Base-by-base conservation (phyloP, 352 stramenopile genomes). In the Globisporangium echinulatum region DNA sequence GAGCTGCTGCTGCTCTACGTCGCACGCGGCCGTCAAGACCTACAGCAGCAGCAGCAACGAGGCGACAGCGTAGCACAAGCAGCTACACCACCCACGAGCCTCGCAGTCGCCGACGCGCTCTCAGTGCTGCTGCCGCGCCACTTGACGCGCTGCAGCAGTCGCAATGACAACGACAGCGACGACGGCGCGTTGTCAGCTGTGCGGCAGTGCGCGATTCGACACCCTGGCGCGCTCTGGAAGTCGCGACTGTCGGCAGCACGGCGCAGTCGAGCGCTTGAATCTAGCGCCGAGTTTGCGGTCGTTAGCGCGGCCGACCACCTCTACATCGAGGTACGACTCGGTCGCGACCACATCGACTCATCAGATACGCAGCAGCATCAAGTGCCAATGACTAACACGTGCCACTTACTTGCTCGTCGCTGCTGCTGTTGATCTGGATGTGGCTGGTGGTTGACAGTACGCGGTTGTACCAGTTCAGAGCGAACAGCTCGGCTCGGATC, bases 1-100 rank as follows among this genome's bases (percentile, higher is more conserved):
- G 70, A 80, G 39, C 67, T 80, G 10, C 53, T 80, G 40, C 57
- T 80, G 37, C 36, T 70, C 3, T 76, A 76, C 42, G 57, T 76
- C 33, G 64, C 64, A 42, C 64, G 72, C 1, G 69, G 58, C 59
- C 54, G 51, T 7, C 57, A 54, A 9, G 19, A 5, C 40, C 11
- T 1, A 1, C 25, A 25, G 25, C 25, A 25, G 25, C 25, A 25
- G 25, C 25, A 25, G 25, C 25, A 25, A 25, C 25, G 25, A 25
- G 11, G 40, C 40, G 40, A 44, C n/a, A 50, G 46, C 7, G 15
- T 4, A 33, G 15, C 17, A 15, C 17, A 4, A 19, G 19, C 56
- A 36, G 7, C 25, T 44, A 43, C n/a, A 56, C 33, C 53, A 11
- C 52, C 74, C 17, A 54, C 52, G 54, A 80, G 72, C 42, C 57